A percentile compares a stretch with the other conserved stretches of the same genome.
phyloP scores from a whole-genome alignment of 2,329 filamentous ascomycete species.

The Trichoderma semiorbis region DNA sequence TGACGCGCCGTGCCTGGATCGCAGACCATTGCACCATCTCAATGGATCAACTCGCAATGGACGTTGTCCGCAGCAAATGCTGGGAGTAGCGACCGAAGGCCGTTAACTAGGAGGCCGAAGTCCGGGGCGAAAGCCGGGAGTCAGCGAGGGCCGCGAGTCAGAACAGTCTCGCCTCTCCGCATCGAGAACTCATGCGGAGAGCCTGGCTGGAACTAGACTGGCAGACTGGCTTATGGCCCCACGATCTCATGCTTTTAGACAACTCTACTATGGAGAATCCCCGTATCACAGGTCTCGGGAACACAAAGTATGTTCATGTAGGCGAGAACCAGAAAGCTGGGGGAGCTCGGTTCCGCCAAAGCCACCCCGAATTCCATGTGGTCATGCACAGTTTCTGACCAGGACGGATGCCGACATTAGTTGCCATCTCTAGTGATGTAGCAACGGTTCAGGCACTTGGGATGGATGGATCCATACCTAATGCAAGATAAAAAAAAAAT shows the following conservation, averaged over 20 bases:
- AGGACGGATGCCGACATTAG: not conserved
- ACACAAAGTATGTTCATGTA: not conserved
- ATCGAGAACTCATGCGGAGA: not conserved
- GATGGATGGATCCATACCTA: not conserved
- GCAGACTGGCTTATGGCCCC: not conserved
- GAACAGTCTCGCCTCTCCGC: not conserved
- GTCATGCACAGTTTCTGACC: not conserved
- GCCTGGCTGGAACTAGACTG: not conserved
- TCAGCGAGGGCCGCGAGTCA: constrained; percentile 1
- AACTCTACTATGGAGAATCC: not conserved
- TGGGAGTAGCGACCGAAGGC: not conserved
- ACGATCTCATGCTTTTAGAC: not conserved
- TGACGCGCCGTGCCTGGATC: not conserved
- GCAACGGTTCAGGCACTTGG: not conserved
- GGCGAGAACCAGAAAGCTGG: not conserved
- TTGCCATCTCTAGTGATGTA: not conserved
- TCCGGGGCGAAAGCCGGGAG: constrained; percentile 6
- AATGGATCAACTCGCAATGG: constrained; percentile 16
- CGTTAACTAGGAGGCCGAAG: not conserved
- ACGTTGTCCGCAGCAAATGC: constrained; percentile 7
- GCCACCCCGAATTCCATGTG: constrained; percentile 11
- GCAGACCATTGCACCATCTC: constrained; percentile 13
- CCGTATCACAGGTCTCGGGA: not conserved
- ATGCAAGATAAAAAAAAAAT: not conserved
- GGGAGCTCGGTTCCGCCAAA: constrained; percentile 4